phyloP scores from a whole-genome alignment of 176 grass and related monocot genomes.

The Aegilops umbellulata region DNA sequence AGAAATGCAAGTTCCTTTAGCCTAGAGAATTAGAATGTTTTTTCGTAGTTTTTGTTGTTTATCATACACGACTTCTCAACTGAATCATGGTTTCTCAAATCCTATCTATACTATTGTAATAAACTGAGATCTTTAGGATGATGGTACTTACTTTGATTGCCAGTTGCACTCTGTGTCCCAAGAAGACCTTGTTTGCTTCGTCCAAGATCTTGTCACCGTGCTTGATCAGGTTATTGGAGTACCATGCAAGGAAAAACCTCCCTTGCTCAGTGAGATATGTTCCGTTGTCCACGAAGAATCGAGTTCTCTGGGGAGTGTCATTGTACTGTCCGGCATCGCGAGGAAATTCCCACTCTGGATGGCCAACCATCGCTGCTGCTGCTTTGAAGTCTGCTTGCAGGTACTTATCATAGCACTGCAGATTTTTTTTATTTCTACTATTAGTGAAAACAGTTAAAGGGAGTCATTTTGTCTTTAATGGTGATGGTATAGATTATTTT shows the following conservation, averaged over 20 bases:
- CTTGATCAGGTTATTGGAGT: conserved; percentile 81
- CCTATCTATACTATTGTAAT: background rate
- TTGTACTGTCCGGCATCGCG: conserved; percentile 70
- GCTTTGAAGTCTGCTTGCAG: conserved; percentile 61
- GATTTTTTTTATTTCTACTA: background rate
- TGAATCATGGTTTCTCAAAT: background rate
- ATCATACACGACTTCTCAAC: background rate
- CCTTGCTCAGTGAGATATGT: conserved; percentile 64
- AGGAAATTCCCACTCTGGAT: conserved; percentile 87
- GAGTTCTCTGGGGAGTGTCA: conserved; percentile 58
- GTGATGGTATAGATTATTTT: background rate
- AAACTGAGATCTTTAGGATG: background rate
- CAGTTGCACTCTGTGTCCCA: conserved; percentile 65
- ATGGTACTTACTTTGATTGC: conserved; percentile 67
- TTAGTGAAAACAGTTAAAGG: background rate
- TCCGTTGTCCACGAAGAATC: conserved; percentile 62
- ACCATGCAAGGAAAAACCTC: conserved; percentile 89
- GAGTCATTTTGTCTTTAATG: background rate
- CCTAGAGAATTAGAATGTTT: background rate
- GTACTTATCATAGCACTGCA: conserved; percentile 91
- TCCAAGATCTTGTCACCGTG: conserved; percentile 79
- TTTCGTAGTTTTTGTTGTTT: background rate
- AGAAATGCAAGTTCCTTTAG: background rate
- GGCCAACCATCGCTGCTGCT: conserved; percentile 51
- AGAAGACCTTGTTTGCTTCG: conserved; percentile 68